These are phyloP conservation scores for Isoetes engelmannii DNA, from an alignment of 83 land plant species.

Conservation along the genomic window DNA sequence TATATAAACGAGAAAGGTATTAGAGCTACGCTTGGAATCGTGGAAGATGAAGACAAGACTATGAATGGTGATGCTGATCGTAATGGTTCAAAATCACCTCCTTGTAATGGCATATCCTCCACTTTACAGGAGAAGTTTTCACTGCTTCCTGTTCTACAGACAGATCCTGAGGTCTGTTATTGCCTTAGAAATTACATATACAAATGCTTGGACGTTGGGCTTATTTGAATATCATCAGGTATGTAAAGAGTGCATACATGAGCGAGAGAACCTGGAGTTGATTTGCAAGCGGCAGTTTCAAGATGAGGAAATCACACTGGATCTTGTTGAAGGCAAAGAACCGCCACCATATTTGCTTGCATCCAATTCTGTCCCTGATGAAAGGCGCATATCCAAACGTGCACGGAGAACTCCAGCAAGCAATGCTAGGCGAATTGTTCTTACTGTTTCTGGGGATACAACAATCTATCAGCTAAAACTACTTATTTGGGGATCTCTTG, in stretches of 20 bases:
- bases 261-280: conserved; percentile 73
- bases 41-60: conserved; percentile 4
- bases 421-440: conserved; percentile 42
- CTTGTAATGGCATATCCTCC: conserved; percentile 12
- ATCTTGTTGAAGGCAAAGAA: conserved; percentile 73
- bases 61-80: conserved; percentile 17
- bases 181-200: conserved; percentile 2
- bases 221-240: conserved; percentile 31
- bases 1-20: conserved; percentile 52
- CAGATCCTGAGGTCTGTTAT: conserved; percentile 21
- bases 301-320: conserved; percentile 63
- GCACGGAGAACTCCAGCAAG: conserved; percentile 49
- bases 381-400: conserved; percentile 81
- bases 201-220: neutral
- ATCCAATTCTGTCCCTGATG: conserved; percentile 42
- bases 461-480: conserved; percentile 85
- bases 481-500: conserved; percentile 92
- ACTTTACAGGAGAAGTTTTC: neutral
- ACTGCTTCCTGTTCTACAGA: conserved; percentile 13
- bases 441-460: conserved; percentile 87
- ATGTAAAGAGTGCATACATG: conserved; percentile 88
- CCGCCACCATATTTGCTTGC: conserved; percentile 75
- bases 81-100: too few species aligned
- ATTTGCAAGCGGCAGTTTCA: conserved; percentile 67
- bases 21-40: conserved; percentile 37